Percentiles rank a stretch among this genome's conserved stretches.
Conservation (phyloP, 2,329 filamentous ascomycete genomes). For the Magnaporthiopsis poae region DNA sequence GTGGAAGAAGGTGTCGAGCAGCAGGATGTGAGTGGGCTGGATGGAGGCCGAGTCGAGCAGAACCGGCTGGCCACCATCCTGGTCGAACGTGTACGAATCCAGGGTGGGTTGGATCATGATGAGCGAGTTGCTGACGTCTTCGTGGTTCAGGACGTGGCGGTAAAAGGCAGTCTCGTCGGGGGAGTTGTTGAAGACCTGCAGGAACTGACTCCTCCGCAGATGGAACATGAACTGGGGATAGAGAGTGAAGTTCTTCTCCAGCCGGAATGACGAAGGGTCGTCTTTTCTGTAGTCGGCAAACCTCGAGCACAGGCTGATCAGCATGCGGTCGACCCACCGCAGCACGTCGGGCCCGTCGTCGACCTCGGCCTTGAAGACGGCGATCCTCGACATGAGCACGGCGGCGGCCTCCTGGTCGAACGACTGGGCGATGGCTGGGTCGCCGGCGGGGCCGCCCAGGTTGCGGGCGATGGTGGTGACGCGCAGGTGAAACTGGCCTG, state of each 20-base stretch:
- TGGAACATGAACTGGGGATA: conserved; percentile 99
- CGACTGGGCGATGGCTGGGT: conserved; percentile 88
- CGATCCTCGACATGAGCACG: conserved; percentile 97
- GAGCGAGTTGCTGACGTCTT: conserved; percentile 91
- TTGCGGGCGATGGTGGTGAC: conserved; percentile 90
- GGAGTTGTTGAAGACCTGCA: conserved; percentile 99
- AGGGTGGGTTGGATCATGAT: conserved; percentile 98
- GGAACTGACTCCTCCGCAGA: conserved; percentile 86
- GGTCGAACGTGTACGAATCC: conserved; percentile 93
- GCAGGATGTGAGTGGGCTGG: conserved; percentile 81
- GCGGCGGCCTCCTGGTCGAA: conserved; percentile 97
- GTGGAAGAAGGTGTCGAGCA: conserved; percentile 98
- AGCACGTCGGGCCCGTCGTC: conserved; percentile 97
- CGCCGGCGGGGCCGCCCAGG: conserved; percentile 83
- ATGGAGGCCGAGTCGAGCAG: conserved; percentile 93
- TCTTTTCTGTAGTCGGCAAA: conserved; percentile 98
- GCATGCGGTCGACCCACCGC: conserved; percentile 96
- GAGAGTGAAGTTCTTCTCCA: conserved; percentile 97
- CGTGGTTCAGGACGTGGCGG: conserved; percentile 89
- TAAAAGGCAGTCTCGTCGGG: conserved; percentile 99
- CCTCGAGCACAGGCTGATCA: conserved; percentile 88
- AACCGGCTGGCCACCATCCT: conserved; percentile 87
- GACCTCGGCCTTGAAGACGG: conserved; percentile 96
- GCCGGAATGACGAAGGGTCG: conserved; percentile 87
- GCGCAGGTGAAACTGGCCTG: conserved; percentile 87